Conservation (phyloP, 345 rosid genomes). For the Camelina sativa region DNA sequence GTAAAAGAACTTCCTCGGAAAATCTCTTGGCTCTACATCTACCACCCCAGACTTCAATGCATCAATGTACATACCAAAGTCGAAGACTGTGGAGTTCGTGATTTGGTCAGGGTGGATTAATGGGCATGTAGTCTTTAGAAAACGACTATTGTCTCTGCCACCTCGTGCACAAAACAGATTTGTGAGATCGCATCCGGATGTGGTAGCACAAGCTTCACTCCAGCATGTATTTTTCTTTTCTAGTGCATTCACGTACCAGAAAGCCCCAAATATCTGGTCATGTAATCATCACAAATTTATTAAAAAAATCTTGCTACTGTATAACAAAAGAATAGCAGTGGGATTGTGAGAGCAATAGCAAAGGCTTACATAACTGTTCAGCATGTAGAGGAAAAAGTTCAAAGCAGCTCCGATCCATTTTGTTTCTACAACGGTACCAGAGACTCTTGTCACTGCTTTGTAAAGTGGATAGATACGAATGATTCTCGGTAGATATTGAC, state of each 20-base stretch:
- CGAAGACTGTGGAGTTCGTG: slow-evolving; percentile 21
- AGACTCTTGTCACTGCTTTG: slow-evolving; percentile 22
- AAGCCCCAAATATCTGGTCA: too few species aligned
- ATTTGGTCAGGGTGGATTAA: slow-evolving; percentile 29
- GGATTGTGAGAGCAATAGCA: neutral
- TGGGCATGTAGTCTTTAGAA: slow-evolving; percentile 24
- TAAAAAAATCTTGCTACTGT: too few species aligned
- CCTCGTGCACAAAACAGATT: slow-evolving; percentile 4
- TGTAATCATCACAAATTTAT: too few species aligned
- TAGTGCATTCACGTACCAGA: slow-evolving; percentile 39
- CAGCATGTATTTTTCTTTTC: slow-evolving; percentile 30
- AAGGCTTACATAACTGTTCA: slow-evolving; percentile 35
- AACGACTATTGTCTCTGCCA: neutral
- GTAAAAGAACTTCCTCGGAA: slow-evolving; percentile 32
- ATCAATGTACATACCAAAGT: slow-evolving; percentile 44
- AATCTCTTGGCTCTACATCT: slow-evolving; percentile 28
- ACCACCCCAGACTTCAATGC: slow-evolving; percentile 32
- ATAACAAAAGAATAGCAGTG: too few species aligned
- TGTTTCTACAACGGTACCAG: slow-evolving; percentile 35
- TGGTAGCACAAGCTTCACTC: slow-evolving; percentile 26
- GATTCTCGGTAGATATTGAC: slow-evolving; percentile 36
- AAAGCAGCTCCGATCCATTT: slow-evolving; percentile 38
- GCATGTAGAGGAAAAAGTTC: slow-evolving; percentile 36
- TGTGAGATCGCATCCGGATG: neutral
- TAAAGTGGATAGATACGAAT: slow-evolving; percentile 32